Base-by-base conservation (phyloP, 2,329 filamentous ascomycete species). In the Gremmenia infestans region DNA sequence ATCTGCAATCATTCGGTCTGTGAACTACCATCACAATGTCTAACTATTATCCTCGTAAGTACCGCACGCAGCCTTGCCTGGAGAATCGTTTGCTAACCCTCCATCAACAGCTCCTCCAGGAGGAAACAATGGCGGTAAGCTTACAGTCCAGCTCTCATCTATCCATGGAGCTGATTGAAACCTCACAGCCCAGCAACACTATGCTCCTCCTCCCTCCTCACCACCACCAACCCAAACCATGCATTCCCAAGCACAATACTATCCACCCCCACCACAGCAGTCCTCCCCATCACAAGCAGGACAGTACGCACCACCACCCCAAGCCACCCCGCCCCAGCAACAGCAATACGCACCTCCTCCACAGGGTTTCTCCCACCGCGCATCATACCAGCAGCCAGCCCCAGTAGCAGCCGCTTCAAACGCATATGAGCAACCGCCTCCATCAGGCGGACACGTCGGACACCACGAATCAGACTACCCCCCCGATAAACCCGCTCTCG, bases 201-300 rank as follows among this genome's bases (percentile, higher is more conserved):
- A 65, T 56, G 62, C 65, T 49, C 65, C 64, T 56, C 67, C 67
- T 48, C 64, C 67, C 14, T 63, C 62, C 4, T 67, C 66, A 11
- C 63, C 68, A 40, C 67, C 67, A 32, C 66, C 65, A 54, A 63
- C 56, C 12, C 68, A 68, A 50, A 60, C 64, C 12, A 28, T 11
- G 4, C 37, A 46, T 9, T 51, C 54, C 25, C 60, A 65, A n/a
- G 46, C 50, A 43, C 60, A 65, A 45, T 69, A 62, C 53, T 72
- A 70, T 42, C 68, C 71, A 35, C 70, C 70, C 32, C 70, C 70
- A 28, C 68, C 68, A 47, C 61, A 66, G 23, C 65, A 67, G 54
- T 55, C 57, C 35, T 63, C 68, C 12, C 63, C 68, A 25, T 51
- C 60, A 45, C 59, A 58, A 52, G 50, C 52, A 53, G 48, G 37